A percentile compares a stretch with the other conserved stretches of the same genome.
Evolutionary conservation across 2,329 filamentous ascomycete species (phyloP).

Genomic region (Apiospora marii): DNA sequence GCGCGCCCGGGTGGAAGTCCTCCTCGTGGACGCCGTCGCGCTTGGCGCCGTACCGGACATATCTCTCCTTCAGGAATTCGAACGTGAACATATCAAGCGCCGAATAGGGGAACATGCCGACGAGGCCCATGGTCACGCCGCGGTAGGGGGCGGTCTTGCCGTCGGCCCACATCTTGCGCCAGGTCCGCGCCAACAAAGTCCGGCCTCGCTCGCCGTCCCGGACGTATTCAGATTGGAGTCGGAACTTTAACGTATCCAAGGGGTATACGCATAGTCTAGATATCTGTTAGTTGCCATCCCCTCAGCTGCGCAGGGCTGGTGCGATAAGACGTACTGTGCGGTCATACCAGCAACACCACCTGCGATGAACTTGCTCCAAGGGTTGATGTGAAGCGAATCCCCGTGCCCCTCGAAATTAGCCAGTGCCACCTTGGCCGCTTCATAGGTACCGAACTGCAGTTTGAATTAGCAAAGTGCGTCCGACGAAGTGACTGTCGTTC

Average conservation of each 20-base stretch:
- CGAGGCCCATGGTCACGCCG: slow-evolving; percentile 88
- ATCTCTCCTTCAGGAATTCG: slow-evolving; percentile 83
- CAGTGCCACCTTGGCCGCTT: slow-evolving; percentile 89
- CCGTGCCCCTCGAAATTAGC: slow-evolving; percentile 88
- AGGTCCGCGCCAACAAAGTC: slow-evolving; percentile 81
- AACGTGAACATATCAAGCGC: slow-evolving; percentile 97
- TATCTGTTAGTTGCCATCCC: slow-evolving; percentile 34
- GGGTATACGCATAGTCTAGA: slow-evolving; percentile 89
- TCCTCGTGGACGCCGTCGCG: slow-evolving; percentile 78
- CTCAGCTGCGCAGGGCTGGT: slow-evolving; percentile 21
- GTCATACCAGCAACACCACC: slow-evolving; percentile 94
- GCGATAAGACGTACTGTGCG: slow-evolving; percentile 71
- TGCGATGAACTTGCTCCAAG: slow-evolving; percentile 87
- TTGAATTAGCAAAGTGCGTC: slow-evolving; percentile 13
- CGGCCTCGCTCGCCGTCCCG: slow-evolving; percentile 85
- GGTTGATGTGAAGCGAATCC: slow-evolving; percentile 80
- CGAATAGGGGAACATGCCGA: slow-evolving; percentile 98
- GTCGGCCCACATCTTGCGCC: slow-evolving; percentile 83
- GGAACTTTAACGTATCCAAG: slow-evolving; percentile 83
- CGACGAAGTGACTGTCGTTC: background rate
- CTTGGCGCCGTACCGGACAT: slow-evolving; percentile 75
- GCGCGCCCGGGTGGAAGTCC: slow-evolving; percentile 80
- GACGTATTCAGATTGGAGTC: slow-evolving; percentile 94
- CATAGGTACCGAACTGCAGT: slow-evolving; percentile 84
- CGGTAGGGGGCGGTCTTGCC: slow-evolving; percentile 87